These are phyloP conservation scores for Camillea tinctor DNA, from an alignment of 2,329 filamentous ascomycete genomes.

Conservation along the genomic window DNA sequence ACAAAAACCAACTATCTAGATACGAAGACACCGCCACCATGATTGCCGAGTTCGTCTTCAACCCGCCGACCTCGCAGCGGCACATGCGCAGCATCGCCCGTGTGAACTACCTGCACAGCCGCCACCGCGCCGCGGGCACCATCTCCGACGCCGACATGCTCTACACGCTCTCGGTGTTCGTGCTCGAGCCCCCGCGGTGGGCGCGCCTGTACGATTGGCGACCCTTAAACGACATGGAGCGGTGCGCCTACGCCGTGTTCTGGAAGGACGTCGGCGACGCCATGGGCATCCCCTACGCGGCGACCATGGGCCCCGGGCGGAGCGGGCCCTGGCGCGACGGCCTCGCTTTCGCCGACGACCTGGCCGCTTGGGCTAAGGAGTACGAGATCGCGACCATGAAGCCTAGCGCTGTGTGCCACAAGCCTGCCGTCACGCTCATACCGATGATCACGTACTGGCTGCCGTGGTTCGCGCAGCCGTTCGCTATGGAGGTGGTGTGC, in stretches of 20 bases:
- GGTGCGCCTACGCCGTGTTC: conserved; percentile 64
- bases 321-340: conserved; percentile 44
- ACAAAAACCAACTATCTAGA: conserved; percentile 11
- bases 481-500: conserved; percentile 51
- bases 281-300: conserved; percentile 60
- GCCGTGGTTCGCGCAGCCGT: conserved; percentile 43
- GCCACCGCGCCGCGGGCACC: conserved; percentile 33
- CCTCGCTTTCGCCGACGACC: conserved; percentile 50
- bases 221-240: conserved; percentile 62
- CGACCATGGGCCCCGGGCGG: conserved; percentile 29
- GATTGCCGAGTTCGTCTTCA: conserved; percentile 32
- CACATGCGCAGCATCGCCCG: conserved; percentile 36
- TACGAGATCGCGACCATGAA: conserved; percentile 64
- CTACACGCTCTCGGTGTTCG: conserved; percentile 54
- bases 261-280: conserved; percentile 72
- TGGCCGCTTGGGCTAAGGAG: conserved; percentile 45
- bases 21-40: conserved; percentile 33
- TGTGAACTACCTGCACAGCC: conserved; percentile 40
- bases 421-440: conserved; percentile 58
- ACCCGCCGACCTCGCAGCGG: conserved; percentile 37
- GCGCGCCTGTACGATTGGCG: conserved; percentile 70
- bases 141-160: conserved; percentile 39
- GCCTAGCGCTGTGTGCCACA: conserved; percentile 47
- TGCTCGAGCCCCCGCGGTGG: conserved; percentile 64
- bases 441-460: conserved; percentile 58